Base-by-base conservation (phyloP, 2,329 filamentous ascomycete species). In the Fusarium sp. region DNA sequence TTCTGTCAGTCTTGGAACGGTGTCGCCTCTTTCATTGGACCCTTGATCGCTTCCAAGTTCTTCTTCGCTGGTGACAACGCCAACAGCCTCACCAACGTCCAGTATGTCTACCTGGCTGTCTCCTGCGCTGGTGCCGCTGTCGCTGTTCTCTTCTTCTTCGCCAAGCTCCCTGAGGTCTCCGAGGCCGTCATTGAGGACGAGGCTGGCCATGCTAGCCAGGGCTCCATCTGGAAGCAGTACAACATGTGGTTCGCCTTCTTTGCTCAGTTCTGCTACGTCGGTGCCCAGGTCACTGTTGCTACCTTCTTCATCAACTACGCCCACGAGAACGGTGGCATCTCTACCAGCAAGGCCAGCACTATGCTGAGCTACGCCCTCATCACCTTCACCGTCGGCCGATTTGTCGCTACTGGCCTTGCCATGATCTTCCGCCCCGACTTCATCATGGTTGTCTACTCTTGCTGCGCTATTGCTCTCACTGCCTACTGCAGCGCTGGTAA, bases 251-350 rank as follows among this genome's bases (percentile, higher is more conserved):
- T 93, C 71, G 92, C 90, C 17, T 87, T 90, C 0, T 86, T 89
- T 70, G 90, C 91, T 1, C 91, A 95, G 73, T 93, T 94, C 78
- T 92, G 89, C 78, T 96, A 95, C 78, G 90, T 83, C 0, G 92
- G 92, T 56, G 88, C 91, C 1, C 92, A 94, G 77, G 82, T 90
- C 30, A 87, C 85, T 60, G 85, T 90, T 61, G 88, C 88, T 5
- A 79, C 78, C 28, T 92, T 91, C 77, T 92, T 92, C 78, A 92
- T 92, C 82, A 92, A 92, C 80, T 92, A 92, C 75, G 84, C 85
- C 7, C 84, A 82, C 24, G 87, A 90, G 68, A 89, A 88, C 13
- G 83, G 87, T 49, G 79, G 84, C 5, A 78, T 79, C 30, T 87
- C 86, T 0, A 71, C 75, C 51, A 82, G 82, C 51, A 74, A 86